Percentiles rank a stretch among this genome's conserved stretches.
Conservation (phyloP, 352 stramenopile genomes). For the Phytophthora pseudosyringae region DNA sequence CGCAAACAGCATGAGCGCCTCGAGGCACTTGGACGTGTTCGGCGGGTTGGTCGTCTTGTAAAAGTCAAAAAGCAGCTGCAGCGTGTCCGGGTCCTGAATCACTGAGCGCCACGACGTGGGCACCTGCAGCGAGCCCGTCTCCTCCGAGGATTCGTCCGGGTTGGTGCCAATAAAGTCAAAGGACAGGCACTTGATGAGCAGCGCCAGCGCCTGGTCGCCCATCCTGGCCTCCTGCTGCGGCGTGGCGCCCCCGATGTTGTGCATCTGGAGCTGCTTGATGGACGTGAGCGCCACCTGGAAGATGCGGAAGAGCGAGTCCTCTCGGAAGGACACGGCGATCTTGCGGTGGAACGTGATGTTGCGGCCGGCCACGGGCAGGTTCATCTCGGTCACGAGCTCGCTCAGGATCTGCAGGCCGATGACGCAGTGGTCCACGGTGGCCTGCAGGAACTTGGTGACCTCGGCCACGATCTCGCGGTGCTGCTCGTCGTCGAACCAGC, state of each 20-base stretch:
- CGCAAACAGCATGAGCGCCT: constrained; percentile 96
- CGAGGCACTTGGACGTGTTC: constrained; percentile 95
- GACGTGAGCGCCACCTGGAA: constrained; percentile 98
- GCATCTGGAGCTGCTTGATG: constrained; percentile 94
- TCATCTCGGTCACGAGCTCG: constrained; percentile 98
- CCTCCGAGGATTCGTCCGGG: constrained; percentile 97
- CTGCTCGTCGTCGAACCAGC: constrained; percentile 99
- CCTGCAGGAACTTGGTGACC: constrained; percentile 97
- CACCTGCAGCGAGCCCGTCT: constrained; percentile 97
- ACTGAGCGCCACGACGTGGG: constrained; percentile 95
- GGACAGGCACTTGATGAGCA: constrained; percentile 95
- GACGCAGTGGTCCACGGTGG: constrained; percentile 98
- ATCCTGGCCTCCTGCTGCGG: constrained; percentile 93
- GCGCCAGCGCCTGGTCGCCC: constrained; percentile 91
- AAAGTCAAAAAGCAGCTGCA: constrained; percentile 97
- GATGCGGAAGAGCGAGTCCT: constrained; percentile 95
- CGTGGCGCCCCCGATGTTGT: constrained; percentile 84
- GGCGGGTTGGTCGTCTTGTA: constrained; percentile 94
- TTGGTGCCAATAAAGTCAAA: constrained; percentile 99
- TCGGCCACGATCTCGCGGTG: constrained; percentile 97
- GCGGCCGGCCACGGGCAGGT: constrained; percentile 92
- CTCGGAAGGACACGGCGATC: constrained; percentile 97
- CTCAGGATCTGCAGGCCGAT: constrained; percentile 98
- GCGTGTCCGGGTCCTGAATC: constrained; percentile 94
- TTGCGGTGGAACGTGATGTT: constrained; percentile 98